These are phyloP conservation scores for Aureobasidium sp. DNA, from an alignment of 2,329 filamentous ascomycete genomes.

Conservation along the genomic window DNA sequence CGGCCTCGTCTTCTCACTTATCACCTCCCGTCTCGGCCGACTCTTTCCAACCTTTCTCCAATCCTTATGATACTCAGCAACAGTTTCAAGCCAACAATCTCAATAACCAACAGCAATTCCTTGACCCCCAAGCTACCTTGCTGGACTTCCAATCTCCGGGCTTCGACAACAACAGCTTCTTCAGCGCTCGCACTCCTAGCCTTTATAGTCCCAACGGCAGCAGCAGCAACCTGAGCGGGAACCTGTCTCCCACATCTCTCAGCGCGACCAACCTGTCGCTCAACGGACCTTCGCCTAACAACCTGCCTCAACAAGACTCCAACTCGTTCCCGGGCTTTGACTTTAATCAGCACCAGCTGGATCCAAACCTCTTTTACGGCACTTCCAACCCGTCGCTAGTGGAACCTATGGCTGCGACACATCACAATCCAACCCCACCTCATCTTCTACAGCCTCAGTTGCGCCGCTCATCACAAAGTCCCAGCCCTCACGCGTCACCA, in stretches of 20 bases:
- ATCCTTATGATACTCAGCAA: constrained; percentile 1
- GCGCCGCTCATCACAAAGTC: constrained; percentile 43
- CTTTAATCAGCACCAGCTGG: constrained; percentile 47
- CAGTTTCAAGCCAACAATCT: background rate
- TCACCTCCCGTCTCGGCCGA: background rate
- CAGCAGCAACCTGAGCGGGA: constrained; percentile 30
- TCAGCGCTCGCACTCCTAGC: constrained; percentile 23
- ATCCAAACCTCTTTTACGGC: constrained; percentile 50
- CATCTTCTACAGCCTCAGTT: constrained; percentile 47
- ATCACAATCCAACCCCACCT: constrained; percentile 45
- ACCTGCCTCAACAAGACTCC: constrained; percentile 20
- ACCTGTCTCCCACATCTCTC: constrained; percentile 25
- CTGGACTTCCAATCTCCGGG: background rate
- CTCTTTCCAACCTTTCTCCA: constrained; percentile 1
- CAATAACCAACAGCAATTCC: constrained; percentile 5
- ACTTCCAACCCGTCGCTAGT: constrained; percentile 39
- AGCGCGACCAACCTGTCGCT: constrained; percentile 22
- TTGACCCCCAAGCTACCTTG: constrained; percentile 11
- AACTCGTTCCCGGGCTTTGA: constrained; percentile 50
- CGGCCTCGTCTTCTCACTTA: constrained; percentile 7
- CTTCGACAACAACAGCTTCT: constrained; percentile 30
- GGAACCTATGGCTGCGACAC: constrained; percentile 42
- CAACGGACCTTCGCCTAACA: constrained; percentile 15
- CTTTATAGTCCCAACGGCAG: constrained; percentile 23
- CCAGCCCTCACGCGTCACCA: constrained; percentile 45